These are phyloP conservation scores for Schoenoplectus tabernaemontani DNA, from an alignment of 202 grass and related monocot species.

Conservation along the genomic window DNA sequence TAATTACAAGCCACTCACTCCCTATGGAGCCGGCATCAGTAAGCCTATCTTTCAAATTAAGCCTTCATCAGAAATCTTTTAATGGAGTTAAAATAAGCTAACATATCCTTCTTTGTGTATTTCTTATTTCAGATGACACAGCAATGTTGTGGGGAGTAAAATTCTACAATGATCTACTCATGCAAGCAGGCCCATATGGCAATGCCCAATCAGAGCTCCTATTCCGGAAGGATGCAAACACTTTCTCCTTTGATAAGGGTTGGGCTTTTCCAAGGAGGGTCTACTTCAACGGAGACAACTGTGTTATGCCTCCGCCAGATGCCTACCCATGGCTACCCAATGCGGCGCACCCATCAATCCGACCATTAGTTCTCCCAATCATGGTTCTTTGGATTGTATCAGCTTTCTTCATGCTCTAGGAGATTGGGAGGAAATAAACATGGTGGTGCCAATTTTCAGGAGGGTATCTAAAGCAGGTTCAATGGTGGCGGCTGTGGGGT, in stretches of 20 bases:
- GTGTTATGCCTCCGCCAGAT: slow-evolving; percentile 63
- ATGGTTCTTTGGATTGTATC: slow-evolving; percentile 46
- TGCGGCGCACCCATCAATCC: slow-evolving; percentile 43
- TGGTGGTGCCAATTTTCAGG: background rate
- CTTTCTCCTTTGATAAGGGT: slow-evolving; percentile 79
- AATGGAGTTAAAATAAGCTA: background rate
- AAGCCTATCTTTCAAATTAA: slow-evolving; percentile 31
- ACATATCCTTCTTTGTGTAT: background rate
- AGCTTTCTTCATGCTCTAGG: slow-evolving; percentile 40
- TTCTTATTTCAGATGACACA: slow-evolving; percentile 58
- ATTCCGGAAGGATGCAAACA: slow-evolving; percentile 50
- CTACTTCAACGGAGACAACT: slow-evolving; percentile 94
- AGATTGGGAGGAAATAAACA: background rate
- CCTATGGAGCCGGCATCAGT: slow-evolving; percentile 79
- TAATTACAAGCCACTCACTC: slow-evolving; percentile 88
- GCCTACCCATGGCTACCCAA: slow-evolving; percentile 86
- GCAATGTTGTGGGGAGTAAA: slow-evolving; percentile 99
- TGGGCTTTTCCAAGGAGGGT: slow-evolving; percentile 82
- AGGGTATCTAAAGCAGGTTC: background rate
- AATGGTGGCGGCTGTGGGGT: background rate
- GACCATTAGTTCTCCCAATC: slow-evolving; percentile 35
- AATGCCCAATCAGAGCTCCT: slow-evolving; percentile 90
- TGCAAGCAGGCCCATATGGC: slow-evolving; percentile 66
- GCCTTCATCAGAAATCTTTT: background rate
- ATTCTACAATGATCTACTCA: slow-evolving; percentile 95